Evolutionary conservation across 129 eudicot species (phyloP).

Genomic region (Scalesia atractyloides): DNA sequence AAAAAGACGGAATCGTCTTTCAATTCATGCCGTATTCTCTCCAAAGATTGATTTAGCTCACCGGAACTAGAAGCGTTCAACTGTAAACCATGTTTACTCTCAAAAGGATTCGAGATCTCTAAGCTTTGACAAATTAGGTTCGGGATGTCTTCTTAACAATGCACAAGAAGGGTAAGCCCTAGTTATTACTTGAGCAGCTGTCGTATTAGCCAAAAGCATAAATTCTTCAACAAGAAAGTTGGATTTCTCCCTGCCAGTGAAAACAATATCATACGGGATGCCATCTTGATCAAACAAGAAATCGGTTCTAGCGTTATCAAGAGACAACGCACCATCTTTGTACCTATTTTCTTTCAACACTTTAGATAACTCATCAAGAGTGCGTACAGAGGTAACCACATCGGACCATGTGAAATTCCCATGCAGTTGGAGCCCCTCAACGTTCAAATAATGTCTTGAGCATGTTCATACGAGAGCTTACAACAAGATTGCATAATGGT

Average conservation of each 20-base stretch:
- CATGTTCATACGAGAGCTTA: constrained; percentile 90
- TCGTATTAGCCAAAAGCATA: constrained; percentile 87
- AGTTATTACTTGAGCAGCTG: constrained; percentile 84
- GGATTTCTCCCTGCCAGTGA: constrained; percentile 50
- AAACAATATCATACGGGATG: constrained; percentile 57
- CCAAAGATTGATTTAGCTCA: constrained; percentile 58
- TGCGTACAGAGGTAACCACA: constrained; percentile 53
- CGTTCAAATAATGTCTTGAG: constrained; percentile 68
- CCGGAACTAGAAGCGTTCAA: constrained; percentile 71
- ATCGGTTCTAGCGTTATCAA: constrained; percentile 62
- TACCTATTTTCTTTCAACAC: constrained; percentile 67
- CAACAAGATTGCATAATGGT: constrained; percentile 74
- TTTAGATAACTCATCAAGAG: constrained; percentile 56
- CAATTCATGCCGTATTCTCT: constrained; percentile 55
- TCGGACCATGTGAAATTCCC: constrained; percentile 68
- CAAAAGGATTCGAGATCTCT: constrained; percentile 76
- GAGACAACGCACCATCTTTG: constrained; percentile 67
- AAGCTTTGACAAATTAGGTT: constrained; percentile 78
- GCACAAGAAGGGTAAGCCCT: constrained; percentile 80
- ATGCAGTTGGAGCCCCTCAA: constrained; percentile 39
- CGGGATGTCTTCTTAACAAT: constrained; percentile 85
- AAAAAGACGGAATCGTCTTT: constrained; percentile 64
- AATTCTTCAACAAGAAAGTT: constrained; percentile 87
- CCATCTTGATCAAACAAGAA: constrained; percentile 76
- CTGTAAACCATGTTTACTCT: constrained; percentile 59